A percentile compares a stretch with the other conserved stretches of the same genome.
These are phyloP conservation scores for Austroboletus eburneus DNA, from an alignment of 768 basidiomycete species.

Conservation along the genomic window DNA sequence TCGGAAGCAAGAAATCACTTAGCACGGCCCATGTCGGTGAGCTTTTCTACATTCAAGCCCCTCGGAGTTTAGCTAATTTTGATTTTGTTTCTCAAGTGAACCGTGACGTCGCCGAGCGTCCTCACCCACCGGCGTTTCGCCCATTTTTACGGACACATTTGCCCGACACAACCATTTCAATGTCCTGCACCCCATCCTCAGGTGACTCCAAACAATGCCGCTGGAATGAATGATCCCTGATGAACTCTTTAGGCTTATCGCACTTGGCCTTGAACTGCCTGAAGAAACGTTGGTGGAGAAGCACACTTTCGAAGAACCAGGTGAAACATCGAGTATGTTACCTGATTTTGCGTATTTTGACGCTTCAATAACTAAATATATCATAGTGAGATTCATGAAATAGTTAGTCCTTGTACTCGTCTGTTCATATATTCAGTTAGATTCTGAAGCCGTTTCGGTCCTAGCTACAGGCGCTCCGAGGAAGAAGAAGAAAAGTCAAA, in stretches of 20 bases:
- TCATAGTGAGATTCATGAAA: slow-evolving; percentile 58
- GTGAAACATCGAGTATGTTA: slow-evolving; percentile 37
- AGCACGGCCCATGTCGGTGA: too few relatives aligned
- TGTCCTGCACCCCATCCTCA: slow-evolving; percentile 45
- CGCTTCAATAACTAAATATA: not conserved
- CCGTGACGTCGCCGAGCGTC: slow-evolving; percentile 39
- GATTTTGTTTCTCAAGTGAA: slow-evolving; percentile 49
- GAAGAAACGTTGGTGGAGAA: slow-evolving; percentile 47
- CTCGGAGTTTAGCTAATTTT: too few relatives aligned
- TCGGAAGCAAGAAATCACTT: too few relatives aligned
- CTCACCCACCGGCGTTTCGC: slow-evolving; percentile 45
- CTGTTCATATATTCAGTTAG: not conserved
- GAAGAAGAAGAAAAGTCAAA: slow-evolving; percentile 48
- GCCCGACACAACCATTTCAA: slow-evolving; percentile 48
- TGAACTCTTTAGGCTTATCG: slow-evolving; percentile 37
- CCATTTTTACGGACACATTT: slow-evolving; percentile 47
- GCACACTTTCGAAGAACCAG: slow-evolving; percentile 38
- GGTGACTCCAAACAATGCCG: slow-evolving; percentile 22
- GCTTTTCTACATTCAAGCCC: too few relatives aligned
- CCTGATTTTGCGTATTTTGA: not conserved
- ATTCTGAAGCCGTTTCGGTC: too few relatives aligned
- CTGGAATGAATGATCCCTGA: not conserved
- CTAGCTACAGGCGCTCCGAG: slow-evolving; percentile 45
- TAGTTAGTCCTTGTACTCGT: slow-evolving; percentile 38
- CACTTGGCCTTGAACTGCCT: slow-evolving; percentile 48